Base-by-base conservation (phyloP, 2,329 filamentous ascomycete genomes). In the Elsinoe fawcettii region DNA sequence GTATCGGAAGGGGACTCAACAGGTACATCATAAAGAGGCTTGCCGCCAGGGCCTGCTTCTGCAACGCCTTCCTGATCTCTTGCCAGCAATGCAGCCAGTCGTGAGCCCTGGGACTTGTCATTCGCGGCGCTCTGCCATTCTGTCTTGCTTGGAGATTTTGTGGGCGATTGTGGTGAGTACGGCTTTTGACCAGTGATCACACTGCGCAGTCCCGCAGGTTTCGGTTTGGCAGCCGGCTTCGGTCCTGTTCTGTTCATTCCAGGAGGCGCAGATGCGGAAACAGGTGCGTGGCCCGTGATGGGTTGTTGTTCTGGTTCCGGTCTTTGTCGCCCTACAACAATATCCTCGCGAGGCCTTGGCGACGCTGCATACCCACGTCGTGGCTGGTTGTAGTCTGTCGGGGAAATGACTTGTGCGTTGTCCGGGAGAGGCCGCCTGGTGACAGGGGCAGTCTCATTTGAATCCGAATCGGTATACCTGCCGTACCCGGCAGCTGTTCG, bases 401-500 rank as follows among this genome's bases (percentile, higher is more conserved):
- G 54, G 8, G 54, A 56, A 41, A 49, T 56, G 14, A 56, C 41
- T 36, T 49, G 54, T 9, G 54, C 41, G 34, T 36, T 37, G 2
- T 56, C 41, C 30, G 54, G 37, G n/a, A 46, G 43, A 23, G 22
- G 32, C 16, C 54, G 54, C 12, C 41, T 23, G 34, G 34, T 12
- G 11, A 16, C 2, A n/a, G 53, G 47, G 1, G 41, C 16, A 18
- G n/a, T 18, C 18, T 55, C 37, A 12, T 56, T 46, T 16, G 56
- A n/a, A 39, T 51, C 18, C 9, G 56, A 46, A 85, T 87, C 18
- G 12, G 91, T 90, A 69, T 88, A 96, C 60, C 85, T 85, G 6
- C 93, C 93, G 68, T 97, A 97, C 0, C 92, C 92, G 62, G 91
- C 85, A 0, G 91, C 91, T 0, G 90, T 96, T 63, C 85, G 83